Evolutionary conservation across 805 yeast species (phyloP).

Genomic region (Scheffersomyces lignosus): DNA sequence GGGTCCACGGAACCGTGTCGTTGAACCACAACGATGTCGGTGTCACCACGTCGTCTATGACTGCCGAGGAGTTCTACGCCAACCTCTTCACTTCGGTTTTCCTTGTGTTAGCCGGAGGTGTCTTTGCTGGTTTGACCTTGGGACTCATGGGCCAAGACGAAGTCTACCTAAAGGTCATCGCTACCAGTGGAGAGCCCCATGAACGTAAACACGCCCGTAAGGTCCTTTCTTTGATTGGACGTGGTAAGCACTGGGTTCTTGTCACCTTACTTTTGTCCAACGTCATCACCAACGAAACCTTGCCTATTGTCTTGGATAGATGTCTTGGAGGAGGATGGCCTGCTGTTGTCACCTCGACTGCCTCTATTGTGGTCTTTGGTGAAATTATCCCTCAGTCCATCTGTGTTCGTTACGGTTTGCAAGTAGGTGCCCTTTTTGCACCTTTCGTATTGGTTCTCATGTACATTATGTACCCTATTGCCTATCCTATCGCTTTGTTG

Average conservation of each 20-base stretch:
- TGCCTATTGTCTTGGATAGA: constrained; percentile 90
- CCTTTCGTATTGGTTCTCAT: constrained; percentile 84
- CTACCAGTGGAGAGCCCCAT: constrained; percentile 73
- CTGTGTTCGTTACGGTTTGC: constrained; percentile 89
- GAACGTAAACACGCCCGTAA: constrained; percentile 71
- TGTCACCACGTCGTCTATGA: constrained; percentile 17
- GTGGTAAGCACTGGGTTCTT: constrained; percentile 95
- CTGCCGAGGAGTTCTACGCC: constrained; percentile 43
- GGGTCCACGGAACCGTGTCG: constrained; percentile 4
- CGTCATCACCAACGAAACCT: constrained; percentile 90
- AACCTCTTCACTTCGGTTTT: constrained; percentile 54
- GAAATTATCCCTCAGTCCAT: constrained; percentile 94
- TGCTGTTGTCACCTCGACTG: constrained; percentile 93
- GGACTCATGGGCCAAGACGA: constrained; percentile 99
- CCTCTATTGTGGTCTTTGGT: constrained; percentile 89
- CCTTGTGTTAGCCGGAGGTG: constrained; percentile 77
- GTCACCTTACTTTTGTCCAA: constrained; percentile 84
- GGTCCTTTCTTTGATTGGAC: constrained; percentile 69
- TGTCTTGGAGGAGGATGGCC: constrained; percentile 97
- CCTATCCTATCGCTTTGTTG: constrained; percentile 83
- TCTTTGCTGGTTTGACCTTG: constrained; percentile 91
- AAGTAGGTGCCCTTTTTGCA: constrained; percentile 85
- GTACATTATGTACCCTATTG: constrained; percentile 89
- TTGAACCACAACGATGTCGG: constrained; percentile 12
- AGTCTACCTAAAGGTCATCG: constrained; percentile 86